Evolutionary conservation across 768 basidiomycete genomes (phyloP), one percentile per base, ranked within the genome.

Genomic region (Lactifluus subvellereus): DNA sequence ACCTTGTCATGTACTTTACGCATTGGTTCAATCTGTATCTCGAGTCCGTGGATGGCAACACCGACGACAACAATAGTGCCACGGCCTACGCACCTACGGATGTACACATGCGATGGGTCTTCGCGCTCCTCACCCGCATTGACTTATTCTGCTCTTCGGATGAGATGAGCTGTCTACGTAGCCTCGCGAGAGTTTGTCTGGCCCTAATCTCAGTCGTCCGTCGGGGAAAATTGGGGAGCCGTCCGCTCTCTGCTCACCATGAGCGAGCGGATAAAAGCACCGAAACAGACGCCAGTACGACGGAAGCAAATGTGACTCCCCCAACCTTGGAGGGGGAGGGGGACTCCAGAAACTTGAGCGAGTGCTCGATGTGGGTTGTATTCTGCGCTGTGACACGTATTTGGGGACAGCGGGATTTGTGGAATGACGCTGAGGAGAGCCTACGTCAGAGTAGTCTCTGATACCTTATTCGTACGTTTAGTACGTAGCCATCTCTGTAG

Each of bases 401-500:
- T 3, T 94, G 91, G 91, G 85, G 83, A 27, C 91, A 94, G 75
- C 79, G 77, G 56, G 91, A 94, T 71, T 74, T 94, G 47, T 94
- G 90, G 91, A 75, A 75, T 73, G 90, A 92, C 69, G 89, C 86
- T 22, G 84, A 86, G 69, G 76, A 54, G 54, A 13, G 48, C 11
- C 18, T 64, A 22, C 32, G 58, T 35, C 42, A 20, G 27, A 47
- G 18, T 20, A 30, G 13, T 30, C 47, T 13, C 18, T 38, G 18
- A 22, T 48, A 30, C 14, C 32, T 20, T 50, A 10, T 38, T 56
- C 37, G 35, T 32, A 32, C 42, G 6, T 5, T 18, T 6, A 32
- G 27, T 45, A 9, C 22, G 13, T 55, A 48, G n/a, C n/a, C n/a
- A 45, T 20, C 45, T 45, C 45, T 22, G 18, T 50, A 58, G 20